These are phyloP conservation scores for Comarum palustre DNA, from an alignment of 306 rosid species.

Conservation along the genomic window DNA sequence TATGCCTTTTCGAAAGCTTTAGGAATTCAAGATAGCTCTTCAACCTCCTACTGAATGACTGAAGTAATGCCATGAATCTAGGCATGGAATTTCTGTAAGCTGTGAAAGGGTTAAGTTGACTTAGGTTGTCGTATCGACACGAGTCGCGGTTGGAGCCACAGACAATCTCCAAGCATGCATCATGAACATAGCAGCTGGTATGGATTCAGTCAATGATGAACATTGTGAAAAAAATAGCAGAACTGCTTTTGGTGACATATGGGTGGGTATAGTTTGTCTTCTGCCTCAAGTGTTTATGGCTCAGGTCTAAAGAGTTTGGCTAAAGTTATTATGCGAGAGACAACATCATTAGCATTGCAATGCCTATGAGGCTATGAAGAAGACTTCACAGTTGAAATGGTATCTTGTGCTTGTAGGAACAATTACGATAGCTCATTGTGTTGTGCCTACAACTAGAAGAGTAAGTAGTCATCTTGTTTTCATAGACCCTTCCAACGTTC, in stretches of 20 bases:
- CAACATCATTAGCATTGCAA: conserved; percentile 5
- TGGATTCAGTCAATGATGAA: conserved; percentile 10
- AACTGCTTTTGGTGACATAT: background rate
- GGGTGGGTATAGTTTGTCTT: conserved; percentile 12
- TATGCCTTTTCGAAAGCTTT: background rate
- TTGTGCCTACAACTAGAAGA: background rate
- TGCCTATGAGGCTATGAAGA: background rate
- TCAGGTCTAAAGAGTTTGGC: background rate
- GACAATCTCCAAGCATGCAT: background rate
- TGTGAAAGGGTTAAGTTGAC: background rate
- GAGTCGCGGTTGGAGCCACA: background rate
- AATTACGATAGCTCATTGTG: conserved; percentile 5
- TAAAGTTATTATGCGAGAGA: background rate
- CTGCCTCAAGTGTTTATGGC: conserved; percentile 1
- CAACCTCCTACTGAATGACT: background rate
- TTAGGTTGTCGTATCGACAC: background rate
- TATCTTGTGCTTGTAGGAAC: background rate
- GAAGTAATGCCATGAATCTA: background rate
- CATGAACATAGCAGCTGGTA: background rate
- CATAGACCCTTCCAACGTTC: background rate
- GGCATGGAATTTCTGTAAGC: background rate
- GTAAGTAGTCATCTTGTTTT: background rate
- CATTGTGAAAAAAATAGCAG: background rate
- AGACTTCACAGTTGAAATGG: background rate
- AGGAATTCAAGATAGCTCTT: background rate